Base-by-base conservation (phyloP, 2,329 filamentous ascomycete species). In the Raffaelea ambrosiae region DNA sequence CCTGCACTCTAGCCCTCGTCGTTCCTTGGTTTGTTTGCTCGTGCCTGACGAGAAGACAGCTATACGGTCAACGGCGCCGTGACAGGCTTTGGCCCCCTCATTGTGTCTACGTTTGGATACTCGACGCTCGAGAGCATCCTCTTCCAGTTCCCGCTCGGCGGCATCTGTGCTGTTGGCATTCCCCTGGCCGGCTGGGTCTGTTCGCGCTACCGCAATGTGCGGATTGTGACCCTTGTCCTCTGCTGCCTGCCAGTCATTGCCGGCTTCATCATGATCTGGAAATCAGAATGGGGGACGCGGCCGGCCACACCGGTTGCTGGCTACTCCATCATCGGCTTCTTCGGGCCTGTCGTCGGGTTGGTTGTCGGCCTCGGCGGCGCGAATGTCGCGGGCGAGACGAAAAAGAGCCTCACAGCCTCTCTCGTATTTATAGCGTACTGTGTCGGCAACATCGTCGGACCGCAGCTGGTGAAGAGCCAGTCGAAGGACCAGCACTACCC, bases 381-480 rank as follows among this genome's bases (percentile, higher is more conserved):
- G 11, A 89, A 89, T 54, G 83, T 88, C 0, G 84, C 84, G 0
- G 85, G 86, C 0, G 76, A 84, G 21, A 88, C 84, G 0, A 89
- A 89, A 67, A 88, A 88, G 69, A 84, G 80, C 53, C 81, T 84
- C 57, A 87, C 85, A 72, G 82, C 84, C 0, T 80, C 81, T 0
- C 80, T 81, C 0, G 83, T 86, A 1, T 89, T 88, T 53, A 82
- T 86, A 0, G 83, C 82, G 0, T 88, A 88, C 58, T 86, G 83
- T 48, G 79, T 88, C 3, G 74, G 84, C 2, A 88, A 88, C 55
- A 88, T 89, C 44, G 79, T 88, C 21, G 84, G 84, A 0, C 85
- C 85, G 3, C 83, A 86, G 63, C 68, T 88, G 36, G 76, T 88
- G 38, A 77, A 77, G 55, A 81, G 74, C n/a, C 68, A 84, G 61